phyloP scores from a whole-genome alignment of 2,329 filamentous ascomycete genomes.

The Coleophoma crateriformis region DNA sequence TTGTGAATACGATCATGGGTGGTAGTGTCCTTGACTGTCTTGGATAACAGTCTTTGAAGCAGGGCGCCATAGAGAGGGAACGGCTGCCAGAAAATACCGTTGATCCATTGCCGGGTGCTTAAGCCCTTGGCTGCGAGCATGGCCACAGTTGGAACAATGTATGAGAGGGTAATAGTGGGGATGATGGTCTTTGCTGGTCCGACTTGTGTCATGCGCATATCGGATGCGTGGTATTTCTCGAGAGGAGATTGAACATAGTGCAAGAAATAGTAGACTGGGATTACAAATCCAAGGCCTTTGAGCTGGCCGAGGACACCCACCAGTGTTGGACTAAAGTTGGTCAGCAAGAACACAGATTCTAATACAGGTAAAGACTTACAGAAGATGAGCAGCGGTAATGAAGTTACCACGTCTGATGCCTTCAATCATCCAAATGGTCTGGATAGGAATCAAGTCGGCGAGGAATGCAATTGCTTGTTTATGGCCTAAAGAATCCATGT shows the following conservation, averaged over 20 bases:
- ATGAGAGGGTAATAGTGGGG: slow-evolving; percentile 20
- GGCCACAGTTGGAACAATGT: slow-evolving; percentile 19
- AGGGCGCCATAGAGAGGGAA: slow-evolving; percentile 20
- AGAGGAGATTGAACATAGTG: slow-evolving; percentile 28
- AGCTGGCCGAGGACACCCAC: slow-evolving; percentile 22
- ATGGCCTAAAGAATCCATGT: slow-evolving; percentile 8
- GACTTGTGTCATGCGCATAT: slow-evolving; percentile 26
- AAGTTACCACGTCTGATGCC: slow-evolving; percentile 21
- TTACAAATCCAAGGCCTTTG: slow-evolving; percentile 24
- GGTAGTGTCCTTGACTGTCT: slow-evolving; percentile 15
- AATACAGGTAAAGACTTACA: slow-evolving; percentile 7
- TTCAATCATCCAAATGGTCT: slow-evolving; percentile 25
- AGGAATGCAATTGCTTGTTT: slow-evolving; percentile 21
- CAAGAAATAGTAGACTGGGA: slow-evolving; percentile 31
- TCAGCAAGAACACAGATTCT: slow-evolving; percentile 1
- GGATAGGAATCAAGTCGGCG: slow-evolving; percentile 20
- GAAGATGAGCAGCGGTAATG: slow-evolving; percentile 16
- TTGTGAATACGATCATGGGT: slow-evolving; percentile 11
- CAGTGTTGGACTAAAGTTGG: slow-evolving; percentile 14
- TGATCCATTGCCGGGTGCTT: slow-evolving; percentile 20
- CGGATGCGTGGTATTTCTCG: slow-evolving; percentile 26
- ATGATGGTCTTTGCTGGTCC: slow-evolving; percentile 23
- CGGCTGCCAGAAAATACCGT: slow-evolving; percentile 35
- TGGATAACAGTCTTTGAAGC: slow-evolving; percentile 10
- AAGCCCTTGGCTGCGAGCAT: slow-evolving; percentile 15